A percentile compares a stretch with the other conserved stretches of the same genome.
Evolutionary conservation across 352 stramenopile genomes (phyloP).

Genomic region (Phytopythium cucurbitacearum): DNA sequence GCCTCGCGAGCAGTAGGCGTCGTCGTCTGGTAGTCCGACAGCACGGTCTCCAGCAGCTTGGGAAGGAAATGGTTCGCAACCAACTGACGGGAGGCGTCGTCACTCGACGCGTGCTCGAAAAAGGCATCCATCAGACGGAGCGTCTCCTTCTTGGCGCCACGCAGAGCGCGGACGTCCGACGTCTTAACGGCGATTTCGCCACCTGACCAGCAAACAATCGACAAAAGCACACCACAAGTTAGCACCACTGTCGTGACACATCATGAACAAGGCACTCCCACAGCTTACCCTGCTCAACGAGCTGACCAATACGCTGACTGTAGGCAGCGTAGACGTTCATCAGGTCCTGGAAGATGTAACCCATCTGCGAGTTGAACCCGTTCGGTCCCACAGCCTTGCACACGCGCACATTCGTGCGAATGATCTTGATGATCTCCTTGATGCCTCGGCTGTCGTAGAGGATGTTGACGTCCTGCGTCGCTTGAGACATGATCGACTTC

Average conservation of each 20-base stretch:
- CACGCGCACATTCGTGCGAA: slow-evolving; percentile 97
- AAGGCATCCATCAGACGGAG: slow-evolving; percentile 96
- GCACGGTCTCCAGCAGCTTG: slow-evolving; percentile 94
- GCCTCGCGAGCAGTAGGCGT: slow-evolving; percentile 73
- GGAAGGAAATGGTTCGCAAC: slow-evolving; percentile 95
- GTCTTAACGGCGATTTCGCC: slow-evolving; percentile 95
- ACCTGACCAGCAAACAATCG: slow-evolving; percentile 14
- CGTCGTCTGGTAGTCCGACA: slow-evolving; percentile 94
- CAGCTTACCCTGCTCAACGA: slow-evolving; percentile 65
- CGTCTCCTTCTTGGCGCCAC: slow-evolving; percentile 96
- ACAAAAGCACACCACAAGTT: background rate
- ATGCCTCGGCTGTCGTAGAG: slow-evolving; percentile 75
- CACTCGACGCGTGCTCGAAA: slow-evolving; percentile 81
- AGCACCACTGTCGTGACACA: too few species aligned
- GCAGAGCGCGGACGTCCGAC: slow-evolving; percentile 90
- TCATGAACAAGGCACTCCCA: too few species aligned
- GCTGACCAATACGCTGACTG: slow-evolving; percentile 93
- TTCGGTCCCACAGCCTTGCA: slow-evolving; percentile 93
- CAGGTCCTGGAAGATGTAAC: slow-evolving; percentile 98
- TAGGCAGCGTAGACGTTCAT: slow-evolving; percentile 99
- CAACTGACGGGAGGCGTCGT: slow-evolving; percentile 70
- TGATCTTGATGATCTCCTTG: slow-evolving; percentile 96
- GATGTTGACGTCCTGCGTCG: slow-evolving; percentile 68
- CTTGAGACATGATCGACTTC: slow-evolving; percentile 84
- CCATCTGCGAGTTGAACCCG: slow-evolving; percentile 97